These are phyloP conservation scores for Candida pseudoglaebosa DNA, from an alignment of 805 yeast species.

Conservation along the genomic window DNA sequence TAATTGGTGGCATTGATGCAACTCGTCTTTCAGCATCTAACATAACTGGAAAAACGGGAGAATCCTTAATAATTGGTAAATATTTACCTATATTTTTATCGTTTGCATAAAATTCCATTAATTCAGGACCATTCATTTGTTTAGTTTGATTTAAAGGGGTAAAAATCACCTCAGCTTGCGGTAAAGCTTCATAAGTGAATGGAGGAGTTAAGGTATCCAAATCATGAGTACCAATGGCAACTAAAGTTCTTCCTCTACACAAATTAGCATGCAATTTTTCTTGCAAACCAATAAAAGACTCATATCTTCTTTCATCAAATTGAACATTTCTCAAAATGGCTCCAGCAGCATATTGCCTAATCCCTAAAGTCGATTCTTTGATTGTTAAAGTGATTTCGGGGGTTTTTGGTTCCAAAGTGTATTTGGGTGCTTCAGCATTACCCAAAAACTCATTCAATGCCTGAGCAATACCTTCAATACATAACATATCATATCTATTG, in stretches of 20 bases:
- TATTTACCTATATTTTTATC: slow-evolving; percentile 89
- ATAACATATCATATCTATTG: slow-evolving; percentile 95
- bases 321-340: slow-evolving; percentile 85
- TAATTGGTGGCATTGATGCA: slow-evolving; percentile 94
- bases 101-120: slow-evolving; percentile 85
- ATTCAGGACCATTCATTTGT: slow-evolving; percentile 66
- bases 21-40: slow-evolving; percentile 72
- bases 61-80: slow-evolving; percentile 80
- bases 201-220: slow-evolving; percentile 75
- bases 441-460: slow-evolving; percentile 90
- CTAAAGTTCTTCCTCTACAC: slow-evolving; percentile 95
- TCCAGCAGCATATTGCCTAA: slow-evolving; percentile 92
- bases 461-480: slow-evolving; percentile 97
- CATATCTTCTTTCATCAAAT: slow-evolving; percentile 82
- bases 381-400: slow-evolving; percentile 67
- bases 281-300: slow-evolving; percentile 92
- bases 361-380: slow-evolving; percentile 63
- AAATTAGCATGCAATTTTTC: slow-evolving; percentile 93
- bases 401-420: slow-evolving; percentile 54
- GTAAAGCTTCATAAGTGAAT: slow-evolving; percentile 80
- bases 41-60: slow-evolving; percentile 88
- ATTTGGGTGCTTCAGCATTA: slow-evolving; percentile 59
- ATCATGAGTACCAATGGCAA: slow-evolving; percentile 98
- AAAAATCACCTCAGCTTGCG: slow-evolving; percentile 72
- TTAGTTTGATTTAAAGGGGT: slow-evolving; percentile 70